Conservation (phyloP, 2,329 filamentous ascomycete genomes). For the Aspergillus bombycis region DNA sequence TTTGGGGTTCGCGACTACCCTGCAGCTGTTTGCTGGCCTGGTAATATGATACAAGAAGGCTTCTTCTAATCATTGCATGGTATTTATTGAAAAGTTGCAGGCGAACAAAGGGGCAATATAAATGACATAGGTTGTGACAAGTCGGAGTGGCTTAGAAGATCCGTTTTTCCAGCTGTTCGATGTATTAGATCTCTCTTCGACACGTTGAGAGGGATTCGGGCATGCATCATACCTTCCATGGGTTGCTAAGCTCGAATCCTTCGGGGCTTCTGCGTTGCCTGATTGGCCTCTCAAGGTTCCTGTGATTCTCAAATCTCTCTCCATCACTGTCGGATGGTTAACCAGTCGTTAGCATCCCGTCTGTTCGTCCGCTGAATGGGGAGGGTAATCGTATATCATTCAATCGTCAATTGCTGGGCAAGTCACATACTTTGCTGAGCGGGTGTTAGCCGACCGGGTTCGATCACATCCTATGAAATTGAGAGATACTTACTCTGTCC, state of each 20-base stretch:
- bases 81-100: slow-evolving; percentile 23
- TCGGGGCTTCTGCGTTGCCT: slow-evolving; percentile 60
- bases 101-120: slow-evolving; percentile 23
- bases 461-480: slow-evolving; percentile 17
- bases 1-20: slow-evolving; percentile 8
- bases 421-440: slow-evolving; percentile 57
- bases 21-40: slow-evolving; percentile 8
- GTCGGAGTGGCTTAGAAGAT: slow-evolving; percentile 37
- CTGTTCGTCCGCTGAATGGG: slow-evolving; percentile 2
- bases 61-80: slow-evolving; percentile 20
- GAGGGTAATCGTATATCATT: slow-evolving; percentile 11
- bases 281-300: slow-evolving; percentile 65
- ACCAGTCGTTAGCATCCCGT: slow-evolving; percentile 22
- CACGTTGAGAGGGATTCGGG: background rate
- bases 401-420: slow-evolving; percentile 8
- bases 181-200: slow-evolving; percentile 21
- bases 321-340: slow-evolving; percentile 60
- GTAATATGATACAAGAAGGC: slow-evolving; percentile 27
- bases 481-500: slow-evolving; percentile 60
- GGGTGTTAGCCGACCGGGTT: slow-evolving; percentile 43
- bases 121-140: slow-evolving; percentile 26
- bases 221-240: slow-evolving; percentile 60
- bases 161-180: slow-evolving; percentile 43
- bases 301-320: slow-evolving; percentile 65
- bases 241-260: slow-evolving; percentile 68